Evolutionary conservation across 805 yeast genomes (phyloP), one percentile per base, ranked within the genome.

Genomic region (Candida gorgasii): DNA sequence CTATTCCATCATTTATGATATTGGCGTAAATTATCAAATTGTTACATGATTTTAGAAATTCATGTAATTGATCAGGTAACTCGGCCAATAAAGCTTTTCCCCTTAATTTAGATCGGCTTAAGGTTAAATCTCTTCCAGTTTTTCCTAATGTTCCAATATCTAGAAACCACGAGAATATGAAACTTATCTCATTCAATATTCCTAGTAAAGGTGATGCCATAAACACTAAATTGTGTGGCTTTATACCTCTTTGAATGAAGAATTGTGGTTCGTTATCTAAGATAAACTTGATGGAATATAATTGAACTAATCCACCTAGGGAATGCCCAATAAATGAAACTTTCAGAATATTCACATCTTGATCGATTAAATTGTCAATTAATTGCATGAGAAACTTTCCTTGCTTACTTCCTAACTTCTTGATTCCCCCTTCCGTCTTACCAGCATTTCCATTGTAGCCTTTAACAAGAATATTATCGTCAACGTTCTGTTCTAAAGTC

Each of bases 271-370:
- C 52, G 11, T 52, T 51, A 24, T 51, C 42, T n/a, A 70, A 49
- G 5, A 71, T 58, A 43, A 63, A 61, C 44, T 64, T 65, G 33
- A 71, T 59, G 3, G 74, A 70, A 43, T 63, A 70, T 24, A 69
- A 51, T 53, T 71, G 76, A 5, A 65, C 67, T 13, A 64, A 54
- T 1, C 76, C 76, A 7, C 76, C 76, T 4, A 71, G 45, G 0
- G 75, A 71, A 48, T 71, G 76, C 15, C 71, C 76, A 15, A 71
- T 58, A 40, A 71, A 71, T 18, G 75, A 69, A 2, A 71, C 60
- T 32, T 58, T 53, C 24, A 51, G 49, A 9, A 69, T 51, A 5
- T 45, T 46, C 15, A 52, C 48, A 5, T 47, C 51, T 13, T 52
- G 45, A 5, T 36, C 43, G 8, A 44, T 5, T 13, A 48, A 34